These are phyloP conservation scores for Mycosphaerella sp. DNA, from an alignment of 2,329 filamentous ascomycete genomes.

Conservation along the genomic window DNA sequence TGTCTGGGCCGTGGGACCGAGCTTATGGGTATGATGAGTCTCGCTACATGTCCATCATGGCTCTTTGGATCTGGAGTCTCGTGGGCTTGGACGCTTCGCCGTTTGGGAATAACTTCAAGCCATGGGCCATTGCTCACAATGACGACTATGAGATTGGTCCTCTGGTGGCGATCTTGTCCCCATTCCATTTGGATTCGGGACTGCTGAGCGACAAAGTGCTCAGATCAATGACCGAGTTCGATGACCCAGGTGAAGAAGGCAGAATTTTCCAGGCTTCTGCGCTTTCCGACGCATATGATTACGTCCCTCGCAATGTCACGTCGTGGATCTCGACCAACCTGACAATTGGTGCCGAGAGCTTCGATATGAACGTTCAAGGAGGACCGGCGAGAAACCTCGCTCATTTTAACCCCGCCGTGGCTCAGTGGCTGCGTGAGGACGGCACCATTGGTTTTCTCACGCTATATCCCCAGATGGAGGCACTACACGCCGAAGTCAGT, in stretches of 20 bases:
- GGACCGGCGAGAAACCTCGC: conserved; percentile 47
- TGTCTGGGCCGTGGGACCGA: conserved; percentile 60
- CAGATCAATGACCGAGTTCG: conserved; percentile 42
- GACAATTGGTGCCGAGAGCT: conserved; percentile 56
- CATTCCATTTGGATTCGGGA: conserved; percentile 40
- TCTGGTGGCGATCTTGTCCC: conserved; percentile 50
- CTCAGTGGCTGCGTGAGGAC: conserved; percentile 47
- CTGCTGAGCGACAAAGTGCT: conserved; percentile 41
- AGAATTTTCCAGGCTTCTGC: conserved; percentile 44
- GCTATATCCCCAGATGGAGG: conserved; percentile 26
- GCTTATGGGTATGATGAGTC: conserved; percentile 60
- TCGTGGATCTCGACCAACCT: conserved; percentile 52
- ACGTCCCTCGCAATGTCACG: conserved; percentile 51
- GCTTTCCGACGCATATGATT: conserved; percentile 54
- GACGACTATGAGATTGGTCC: conserved; percentile 55
- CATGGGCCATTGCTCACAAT: conserved; percentile 52
- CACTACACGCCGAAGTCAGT: conserved; percentile 13
- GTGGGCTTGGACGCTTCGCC: conserved; percentile 44
- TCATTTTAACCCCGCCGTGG: conserved; percentile 54
- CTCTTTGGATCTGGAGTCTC: conserved; percentile 53
- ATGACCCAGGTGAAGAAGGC: conserved; percentile 1
- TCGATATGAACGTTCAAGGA: conserved; percentile 51
- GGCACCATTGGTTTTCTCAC: conserved; percentile 19
- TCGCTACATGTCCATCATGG: conserved; percentile 53
- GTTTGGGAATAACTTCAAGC: conserved; percentile 32